phyloP scores from a whole-genome alignment of 2,329 filamentous ascomycete species.

The Cercospora sp. region DNA sequence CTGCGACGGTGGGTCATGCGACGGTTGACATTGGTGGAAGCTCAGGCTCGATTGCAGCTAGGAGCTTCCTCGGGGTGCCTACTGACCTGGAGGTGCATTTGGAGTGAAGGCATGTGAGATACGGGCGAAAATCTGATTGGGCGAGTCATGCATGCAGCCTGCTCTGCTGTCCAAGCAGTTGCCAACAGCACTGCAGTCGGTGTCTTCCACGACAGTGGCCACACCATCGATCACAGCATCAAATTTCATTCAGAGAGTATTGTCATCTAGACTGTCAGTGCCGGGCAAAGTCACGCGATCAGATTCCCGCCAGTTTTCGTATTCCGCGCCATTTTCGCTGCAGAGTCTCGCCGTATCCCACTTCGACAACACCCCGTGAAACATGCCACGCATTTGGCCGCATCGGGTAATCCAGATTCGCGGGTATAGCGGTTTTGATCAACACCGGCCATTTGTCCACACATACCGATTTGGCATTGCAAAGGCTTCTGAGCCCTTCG shows the following conservation, averaged over 20 bases:
- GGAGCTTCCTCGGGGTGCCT: slow-evolving; percentile 1
- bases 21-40: slow-evolving; percentile 16
- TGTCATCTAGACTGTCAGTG: not conserved
- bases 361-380: slow-evolving; percentile 49
- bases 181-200: not conserved
- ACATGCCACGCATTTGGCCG: slow-evolving; percentile 42
- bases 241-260: not conserved
- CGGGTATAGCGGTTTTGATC: slow-evolving; percentile 74
- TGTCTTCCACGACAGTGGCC: not conserved
- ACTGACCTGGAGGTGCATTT: not conserved
- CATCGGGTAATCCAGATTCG: slow-evolving; percentile 79
- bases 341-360: slow-evolving; percentile 50
- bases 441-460: slow-evolving; percentile 64
- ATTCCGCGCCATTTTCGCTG: slow-evolving; percentile 44
- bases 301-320: slow-evolving; percentile 39
- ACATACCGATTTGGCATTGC: slow-evolving; percentile 85
- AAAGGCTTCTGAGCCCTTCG: slow-evolving; percentile 80
- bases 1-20: slow-evolving; percentile 12
- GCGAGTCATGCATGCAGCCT: not conserved
- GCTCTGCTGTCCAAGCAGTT: not conserved
- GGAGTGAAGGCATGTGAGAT: not conserved
- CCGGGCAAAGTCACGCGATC: slow-evolving; percentile 16
- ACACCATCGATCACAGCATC: not conserved
- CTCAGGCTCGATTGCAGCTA: slow-evolving; percentile 12
- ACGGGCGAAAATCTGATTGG: not conserved